These are phyloP conservation scores for Lentinula sp. DNA, from an alignment of 768 basidiomycete species.

Conservation along the genomic window DNA sequence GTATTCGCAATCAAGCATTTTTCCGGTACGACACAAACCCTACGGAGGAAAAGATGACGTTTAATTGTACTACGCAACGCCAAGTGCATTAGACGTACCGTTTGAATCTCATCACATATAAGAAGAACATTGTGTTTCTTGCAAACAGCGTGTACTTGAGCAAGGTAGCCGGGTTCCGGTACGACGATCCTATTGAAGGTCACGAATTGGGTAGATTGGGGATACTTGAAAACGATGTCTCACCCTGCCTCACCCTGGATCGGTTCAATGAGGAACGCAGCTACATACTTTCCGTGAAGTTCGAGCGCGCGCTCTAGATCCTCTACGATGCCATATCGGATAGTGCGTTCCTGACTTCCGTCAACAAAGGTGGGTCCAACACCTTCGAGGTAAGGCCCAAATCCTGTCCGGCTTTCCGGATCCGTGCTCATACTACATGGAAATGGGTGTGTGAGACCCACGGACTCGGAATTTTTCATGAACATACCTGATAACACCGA, in stretches of 20 bases:
- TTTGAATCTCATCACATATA: constrained; percentile 98
- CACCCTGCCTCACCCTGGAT: constrained; percentile 99
- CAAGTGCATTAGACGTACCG: constrained; percentile 38
- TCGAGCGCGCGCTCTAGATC: constrained; percentile 83
- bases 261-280: constrained; percentile 94
- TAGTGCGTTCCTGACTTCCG: constrained; percentile 44
- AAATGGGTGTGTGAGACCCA: constrained; percentile 3
- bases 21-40: constrained; percentile 91
- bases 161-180: constrained; percentile 82
- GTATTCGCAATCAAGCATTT: constrained; percentile 87
- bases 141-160: constrained; percentile 74
- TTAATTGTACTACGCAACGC: neutral
- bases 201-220: neutral
- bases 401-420: constrained; percentile 79
- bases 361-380: constrained; percentile 78
- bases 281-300: constrained; percentile 73
- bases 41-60: constrained; percentile 19
- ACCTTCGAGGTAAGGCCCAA: constrained; percentile 84
- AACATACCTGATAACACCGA: constrained; percentile 75
- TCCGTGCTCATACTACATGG: constrained; percentile 84
- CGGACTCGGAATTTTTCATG: neutral
- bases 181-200: constrained; percentile 72
- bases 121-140: constrained; percentile 91
- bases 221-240: constrained; percentile 19
- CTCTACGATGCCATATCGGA: constrained; percentile 78